Percentiles rank a stretch among this genome's conserved stretches.
Evolutionary conservation across 495 filamentous ascomycete genomes (phyloP).

Genomic region (Platismatia glauca): DNA sequence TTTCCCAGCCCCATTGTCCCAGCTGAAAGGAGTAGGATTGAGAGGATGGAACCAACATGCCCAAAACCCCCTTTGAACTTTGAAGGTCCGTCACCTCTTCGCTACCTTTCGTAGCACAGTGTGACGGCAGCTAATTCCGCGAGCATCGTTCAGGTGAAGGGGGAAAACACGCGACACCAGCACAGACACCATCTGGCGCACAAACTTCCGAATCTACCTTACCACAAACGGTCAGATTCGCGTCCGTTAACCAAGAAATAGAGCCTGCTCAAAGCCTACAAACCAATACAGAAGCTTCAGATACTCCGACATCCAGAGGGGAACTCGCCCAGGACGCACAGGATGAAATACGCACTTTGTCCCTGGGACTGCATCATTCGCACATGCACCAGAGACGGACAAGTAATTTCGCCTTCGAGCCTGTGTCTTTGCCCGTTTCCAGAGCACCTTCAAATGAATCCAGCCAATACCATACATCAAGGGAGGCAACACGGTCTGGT

Average conservation of each 20-base stretch:
- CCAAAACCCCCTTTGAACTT: background rate
- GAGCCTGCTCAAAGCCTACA: constrained; percentile 41
- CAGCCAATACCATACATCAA: constrained; percentile 24
- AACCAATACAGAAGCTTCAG: constrained; percentile 30
- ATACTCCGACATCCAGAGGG: constrained; percentile 27
- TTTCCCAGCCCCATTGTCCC: background rate
- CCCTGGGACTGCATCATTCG: constrained; percentile 60
- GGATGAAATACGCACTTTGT: constrained; percentile 62
- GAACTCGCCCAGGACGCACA: constrained; percentile 42
- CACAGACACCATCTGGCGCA: constrained; percentile 3
- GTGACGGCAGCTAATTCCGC: constrained; percentile 4
- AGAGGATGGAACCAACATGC: constrained; percentile 1
- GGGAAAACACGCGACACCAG: constrained; percentile 23
- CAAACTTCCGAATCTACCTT: constrained; percentile 19
- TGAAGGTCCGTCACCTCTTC: constrained; percentile 5
- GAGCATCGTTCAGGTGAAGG: constrained; percentile 19
- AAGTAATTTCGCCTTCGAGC: constrained; percentile 77
- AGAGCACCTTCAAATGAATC: constrained; percentile 50
- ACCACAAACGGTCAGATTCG: constrained; percentile 64
- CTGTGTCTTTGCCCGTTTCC: constrained; percentile 76
- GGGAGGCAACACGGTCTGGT: constrained; percentile 21
- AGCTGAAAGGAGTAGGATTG: background rate
- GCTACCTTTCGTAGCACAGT: constrained; percentile 1
- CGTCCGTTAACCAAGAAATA: constrained; percentile 71
- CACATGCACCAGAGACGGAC: constrained; percentile 73